phyloP scores from a whole-genome alignment of 2,329 filamentous ascomycete species.

The Curvularia hawaiiensis region DNA sequence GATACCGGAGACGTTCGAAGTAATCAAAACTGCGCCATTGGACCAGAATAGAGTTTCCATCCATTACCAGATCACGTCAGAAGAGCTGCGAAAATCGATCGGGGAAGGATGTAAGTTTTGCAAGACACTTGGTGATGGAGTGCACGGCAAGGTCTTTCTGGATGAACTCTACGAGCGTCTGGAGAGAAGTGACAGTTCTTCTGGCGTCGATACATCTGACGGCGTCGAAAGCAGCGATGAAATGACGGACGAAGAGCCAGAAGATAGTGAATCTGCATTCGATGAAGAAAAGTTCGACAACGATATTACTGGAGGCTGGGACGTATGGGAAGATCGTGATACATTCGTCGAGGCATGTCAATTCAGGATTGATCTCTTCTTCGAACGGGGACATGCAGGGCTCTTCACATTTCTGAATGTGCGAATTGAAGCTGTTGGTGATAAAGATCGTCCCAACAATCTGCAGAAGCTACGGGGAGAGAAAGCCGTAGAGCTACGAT shows the following conservation, averaged over 20 bases:
- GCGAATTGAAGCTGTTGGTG: conserved; percentile 6
- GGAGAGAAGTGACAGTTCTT: conserved; percentile 3
- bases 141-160: conserved; percentile 12
- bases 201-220: neutral
- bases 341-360: conserved; percentile 1
- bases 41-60: neutral
- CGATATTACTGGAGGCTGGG: conserved; percentile 12
- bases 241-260: neutral
- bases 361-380: conserved; percentile 7
- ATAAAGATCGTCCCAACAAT: neutral
- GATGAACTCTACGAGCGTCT: conserved; percentile 9
- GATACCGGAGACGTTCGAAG: neutral
- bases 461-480: neutral
- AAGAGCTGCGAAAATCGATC: conserved; percentile 11
- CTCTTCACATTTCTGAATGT: conserved; percentile 11
- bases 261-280: neutral
- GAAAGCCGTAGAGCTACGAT: neutral
- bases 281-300: conserved; percentile 10
- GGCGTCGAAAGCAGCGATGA: neutral
- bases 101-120: conserved; percentile 11
- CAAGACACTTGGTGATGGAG: conserved; percentile 13
- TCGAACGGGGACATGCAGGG: conserved; percentile 11
- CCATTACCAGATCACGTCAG: neutral
- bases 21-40: neutral
- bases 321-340: conserved; percentile 15